phyloP scores from a whole-genome alignment of 768 basidiomycete genomes.

The Rhodosporidiobolus sp. region DNA sequence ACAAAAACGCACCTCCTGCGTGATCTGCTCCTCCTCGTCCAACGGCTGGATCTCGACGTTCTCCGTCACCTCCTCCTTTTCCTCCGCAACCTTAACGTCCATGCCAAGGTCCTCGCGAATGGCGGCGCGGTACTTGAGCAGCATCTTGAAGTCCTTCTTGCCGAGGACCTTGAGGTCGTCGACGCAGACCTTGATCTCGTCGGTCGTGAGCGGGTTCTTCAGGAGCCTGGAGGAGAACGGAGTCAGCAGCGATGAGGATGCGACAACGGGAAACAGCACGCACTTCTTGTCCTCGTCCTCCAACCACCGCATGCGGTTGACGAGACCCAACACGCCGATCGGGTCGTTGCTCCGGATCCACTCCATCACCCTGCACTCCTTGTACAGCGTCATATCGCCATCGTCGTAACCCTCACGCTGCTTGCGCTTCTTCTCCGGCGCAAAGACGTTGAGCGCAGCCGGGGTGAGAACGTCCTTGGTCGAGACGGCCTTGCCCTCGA shows the following conservation, averaged over 20 bases:
- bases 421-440: conserved; percentile 92
- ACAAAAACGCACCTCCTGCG: conserved; percentile 66
- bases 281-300: conserved; percentile 82
- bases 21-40: conserved; percentile 84
- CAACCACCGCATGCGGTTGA: conserved; percentile 71
- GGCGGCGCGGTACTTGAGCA: conserved; percentile 85
- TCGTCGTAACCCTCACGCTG: conserved; percentile 93
- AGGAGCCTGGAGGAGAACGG: conserved; percentile 57
- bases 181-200: conserved; percentile 76
- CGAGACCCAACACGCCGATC: conserved; percentile 69
- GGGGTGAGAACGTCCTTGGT: conserved; percentile 55
- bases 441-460: conserved; percentile 81
- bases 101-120: conserved; percentile 87
- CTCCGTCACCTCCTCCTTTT: conserved; percentile 73
- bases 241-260: conserved; percentile 50
- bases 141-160: conserved; percentile 90
- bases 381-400: conserved; percentile 86
- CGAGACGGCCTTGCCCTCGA: conserved; percentile 26
- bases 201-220: conserved; percentile 64
- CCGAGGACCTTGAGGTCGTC: conserved; percentile 94
- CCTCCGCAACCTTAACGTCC: conserved; percentile 66
- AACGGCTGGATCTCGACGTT: conserved; percentile 51
- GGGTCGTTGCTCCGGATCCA: conserved; percentile 72
- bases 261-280: conserved; percentile 37
- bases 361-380: conserved; percentile 63